Evolutionary conservation across 306 rosid species (phyloP), one percentile per base, ranked within the genome.

Genomic region (Prosopis cineraria): DNA sequence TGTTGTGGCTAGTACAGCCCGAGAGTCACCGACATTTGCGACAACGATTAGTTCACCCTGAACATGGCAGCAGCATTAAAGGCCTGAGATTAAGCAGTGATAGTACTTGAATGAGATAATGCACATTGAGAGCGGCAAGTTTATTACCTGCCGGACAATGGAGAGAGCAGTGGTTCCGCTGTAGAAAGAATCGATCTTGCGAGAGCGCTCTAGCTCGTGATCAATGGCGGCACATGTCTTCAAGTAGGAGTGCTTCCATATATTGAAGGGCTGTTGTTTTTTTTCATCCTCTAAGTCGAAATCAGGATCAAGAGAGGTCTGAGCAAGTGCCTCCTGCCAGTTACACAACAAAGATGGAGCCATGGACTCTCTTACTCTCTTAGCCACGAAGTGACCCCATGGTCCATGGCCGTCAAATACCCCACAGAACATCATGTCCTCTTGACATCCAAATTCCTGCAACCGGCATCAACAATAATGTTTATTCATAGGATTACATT

Each of bases 371-470:
- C 97, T 81, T 10, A 91, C 89, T 31, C 75, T 78, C 73, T 88
- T 93, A 4, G 98, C 87, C 83, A 93, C 95, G 69, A 79, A 93
- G 83, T 93, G 97, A 30, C 98, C 98, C 98, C 98, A 93, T 31
- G 88, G 79, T 0, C 98, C 98, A 31, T 93, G 98, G 43, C 98
- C 98, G 45, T 93, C 98, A 70, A 88, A 93, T 19, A 93, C 75
- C 47, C 98, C 98, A 34, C 98, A 93, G 77, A 88, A 91, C 16
- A 91, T 80, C 92, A 88, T 85, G 81, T 93, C 98, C 59, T 89
- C 89, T 85, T 89, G 98, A 88, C 92, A 89, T 19, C 98, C 98
- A 80, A 93, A 93, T 85, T 87, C 97, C 98, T 93, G 63, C 56
- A 66, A 31, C 33, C 65, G 27, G 4, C 7, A 25, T 6, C 36